Percentiles rank a stretch among this genome's conserved stretches.
These are phyloP conservation scores for Dichotomopilus funicola DNA, from an alignment of 2,329 filamentous ascomycete species.

Conservation along the genomic window DNA sequence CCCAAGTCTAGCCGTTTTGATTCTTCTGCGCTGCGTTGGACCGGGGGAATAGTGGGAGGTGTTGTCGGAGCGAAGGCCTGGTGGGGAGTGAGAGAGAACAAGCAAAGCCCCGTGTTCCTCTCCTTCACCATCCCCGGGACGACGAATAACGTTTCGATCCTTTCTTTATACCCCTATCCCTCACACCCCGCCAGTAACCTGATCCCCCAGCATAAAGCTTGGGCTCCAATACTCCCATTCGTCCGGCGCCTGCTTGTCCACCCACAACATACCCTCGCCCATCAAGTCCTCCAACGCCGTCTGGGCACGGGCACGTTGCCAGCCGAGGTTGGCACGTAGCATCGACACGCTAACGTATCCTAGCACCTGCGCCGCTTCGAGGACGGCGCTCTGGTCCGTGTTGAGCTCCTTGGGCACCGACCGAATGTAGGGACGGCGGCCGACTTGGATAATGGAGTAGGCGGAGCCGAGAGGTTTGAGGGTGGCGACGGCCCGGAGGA, in stretches of 20 bases:
- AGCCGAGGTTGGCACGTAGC: constrained; percentile 77
- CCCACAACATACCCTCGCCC: constrained; percentile 85
- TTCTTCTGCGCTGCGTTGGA: too few relatives aligned
- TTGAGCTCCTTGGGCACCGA: constrained; percentile 94
- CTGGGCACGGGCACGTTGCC: constrained; percentile 77
- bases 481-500: constrained; percentile 80
- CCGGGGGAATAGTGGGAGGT: too few relatives aligned
- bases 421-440: constrained; percentile 78
- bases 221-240: constrained; percentile 96
- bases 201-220: constrained; percentile 56
- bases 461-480: constrained; percentile 82
- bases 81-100: too few relatives aligned
- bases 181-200: constrained; percentile 19
- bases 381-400: constrained; percentile 83
- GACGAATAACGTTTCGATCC: too few relatives aligned
- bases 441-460: constrained; percentile 78
- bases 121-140: too few relatives aligned
- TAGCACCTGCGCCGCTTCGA: constrained; percentile 84
- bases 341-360: constrained; percentile 88
- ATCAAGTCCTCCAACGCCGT: constrained; percentile 89
- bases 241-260: constrained; percentile 67
- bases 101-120: too few relatives aligned
- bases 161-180: constrained; percentile 10
- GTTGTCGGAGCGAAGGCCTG: too few relatives aligned
- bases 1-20: too few relatives aligned